A percentile compares a stretch with the other conserved stretches of the same genome.
These are phyloP conservation scores for Entelexis sorbosivorans DNA, from an alignment of 1,139 yeast genomes.

Conservation along the genomic window DNA sequence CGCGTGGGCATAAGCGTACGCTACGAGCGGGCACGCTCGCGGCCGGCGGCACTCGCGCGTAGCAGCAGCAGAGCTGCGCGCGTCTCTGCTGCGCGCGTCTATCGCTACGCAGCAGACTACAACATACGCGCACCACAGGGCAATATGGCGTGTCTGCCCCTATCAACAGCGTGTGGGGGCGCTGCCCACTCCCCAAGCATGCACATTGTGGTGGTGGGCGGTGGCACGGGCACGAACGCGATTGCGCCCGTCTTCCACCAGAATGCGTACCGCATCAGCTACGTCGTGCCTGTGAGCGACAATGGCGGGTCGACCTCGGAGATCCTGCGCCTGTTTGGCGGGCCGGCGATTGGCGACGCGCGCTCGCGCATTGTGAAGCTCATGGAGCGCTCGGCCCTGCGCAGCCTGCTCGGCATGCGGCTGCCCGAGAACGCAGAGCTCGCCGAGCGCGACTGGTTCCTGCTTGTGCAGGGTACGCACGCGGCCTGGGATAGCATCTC, in stretches of 20 bases:
- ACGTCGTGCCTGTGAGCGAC: slow-evolving; percentile 75
- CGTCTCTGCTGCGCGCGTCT: no score
- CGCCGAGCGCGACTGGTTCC: slow-evolving; percentile 67
- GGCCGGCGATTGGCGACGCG: slow-evolving; percentile 91
- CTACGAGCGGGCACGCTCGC: no score
- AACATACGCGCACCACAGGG: no score
- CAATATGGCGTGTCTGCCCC: neutral
- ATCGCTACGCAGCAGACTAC: no score
- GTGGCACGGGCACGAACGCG: slow-evolving; percentile 69
- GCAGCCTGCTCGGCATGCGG: slow-evolving; percentile 48
- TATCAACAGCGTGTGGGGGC: neutral
- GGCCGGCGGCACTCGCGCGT: no score
- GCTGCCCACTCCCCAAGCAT: slow-evolving; percentile 11
- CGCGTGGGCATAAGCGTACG: no score
- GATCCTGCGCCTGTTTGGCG: slow-evolving; percentile 77
- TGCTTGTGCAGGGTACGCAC: slow-evolving; percentile 71
- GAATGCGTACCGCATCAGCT: slow-evolving; percentile 40
- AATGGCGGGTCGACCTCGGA: slow-evolving; percentile 95
- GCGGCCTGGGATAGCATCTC: slow-evolving; percentile 52
- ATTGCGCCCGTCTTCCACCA: slow-evolving; percentile 42
- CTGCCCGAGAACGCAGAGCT: slow-evolving; percentile 40
- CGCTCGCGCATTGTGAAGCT: slow-evolving; percentile 70
- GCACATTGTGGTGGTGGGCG: slow-evolving; percentile 39
- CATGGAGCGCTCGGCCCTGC: slow-evolving; percentile 34
- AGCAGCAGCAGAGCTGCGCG: no score